Percentiles rank a stretch among this genome's conserved stretches.
Evolutionary conservation across 2,329 filamentous ascomycete genomes (phyloP).

Genomic region (Fusarium musae): DNA sequence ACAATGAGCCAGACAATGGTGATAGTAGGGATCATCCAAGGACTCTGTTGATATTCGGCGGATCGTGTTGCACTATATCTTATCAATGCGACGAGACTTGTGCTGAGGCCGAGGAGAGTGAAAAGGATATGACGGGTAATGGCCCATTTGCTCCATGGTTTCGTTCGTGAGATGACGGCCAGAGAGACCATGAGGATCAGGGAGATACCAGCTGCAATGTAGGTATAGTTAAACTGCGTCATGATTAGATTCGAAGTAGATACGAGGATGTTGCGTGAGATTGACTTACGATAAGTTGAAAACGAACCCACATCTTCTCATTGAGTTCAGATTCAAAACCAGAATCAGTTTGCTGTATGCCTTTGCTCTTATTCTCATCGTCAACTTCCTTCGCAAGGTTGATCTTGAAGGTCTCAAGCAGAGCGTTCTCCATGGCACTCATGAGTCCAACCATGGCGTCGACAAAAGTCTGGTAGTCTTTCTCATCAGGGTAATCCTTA

Average conservation of each 20-base stretch:
- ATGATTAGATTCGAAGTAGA: neutral
- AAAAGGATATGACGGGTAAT: conserved; percentile 47
- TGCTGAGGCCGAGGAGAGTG: conserved; percentile 45
- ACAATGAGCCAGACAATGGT: conserved; percentile 49
- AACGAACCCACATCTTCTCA: conserved; percentile 40
- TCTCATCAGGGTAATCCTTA: neutral
- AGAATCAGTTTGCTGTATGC: conserved; percentile 17
- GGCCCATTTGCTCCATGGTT: conserved; percentile 48
- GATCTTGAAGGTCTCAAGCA: conserved; percentile 48
- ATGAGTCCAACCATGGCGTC: conserved; percentile 17
- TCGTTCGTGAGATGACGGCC: conserved; percentile 46
- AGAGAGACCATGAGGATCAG: conserved; percentile 49
- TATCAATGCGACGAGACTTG: conserved; percentile 44
- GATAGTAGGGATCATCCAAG: conserved; percentile 50
- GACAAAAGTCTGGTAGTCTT: conserved; percentile 6
- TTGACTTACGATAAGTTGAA: conserved; percentile 47
- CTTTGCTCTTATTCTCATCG: conserved; percentile 29
- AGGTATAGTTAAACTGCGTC: conserved; percentile 50
- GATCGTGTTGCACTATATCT: conserved; percentile 31
- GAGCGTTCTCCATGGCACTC: conserved; percentile 44
- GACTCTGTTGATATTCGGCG: conserved; percentile 39
- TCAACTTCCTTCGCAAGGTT: conserved; percentile 44
- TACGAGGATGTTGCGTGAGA: rapidly evolving
- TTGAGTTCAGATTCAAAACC: conserved; percentile 41
- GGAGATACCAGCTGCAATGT: conserved; percentile 47